Percentiles rank a stretch among this genome's conserved stretches.
These are phyloP conservation scores for Juncus inflexus DNA, from an alignment of 176 grass and related monocot genomes.

Conservation along the genomic window DNA sequence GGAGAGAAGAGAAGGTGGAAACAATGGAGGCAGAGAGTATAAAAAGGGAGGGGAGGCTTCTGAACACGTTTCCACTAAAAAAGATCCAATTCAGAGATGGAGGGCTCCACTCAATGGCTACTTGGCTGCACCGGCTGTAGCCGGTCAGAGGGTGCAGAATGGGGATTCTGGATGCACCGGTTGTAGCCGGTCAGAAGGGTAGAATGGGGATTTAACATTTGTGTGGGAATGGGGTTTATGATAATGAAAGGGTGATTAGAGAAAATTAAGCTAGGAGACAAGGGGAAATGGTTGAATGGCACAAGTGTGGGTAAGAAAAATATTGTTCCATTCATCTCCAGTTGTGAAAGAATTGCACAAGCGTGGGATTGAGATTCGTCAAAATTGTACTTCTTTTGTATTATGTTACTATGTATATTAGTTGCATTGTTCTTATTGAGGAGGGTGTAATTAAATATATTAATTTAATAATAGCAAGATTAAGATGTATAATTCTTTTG, in stretches of 20 bases:
- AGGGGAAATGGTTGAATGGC: slow-evolving; percentile 13
- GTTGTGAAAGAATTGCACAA: background rate
- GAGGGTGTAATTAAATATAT: too few relatives aligned
- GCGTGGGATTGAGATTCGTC: background rate
- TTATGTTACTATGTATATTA: background rate
- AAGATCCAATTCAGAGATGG: slow-evolving; percentile 32
- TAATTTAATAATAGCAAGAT: too few relatives aligned
- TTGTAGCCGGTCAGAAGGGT: slow-evolving; percentile 8
- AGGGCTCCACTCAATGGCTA: background rate
- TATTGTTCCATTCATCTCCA: background rate
- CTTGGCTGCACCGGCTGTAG: background rate
- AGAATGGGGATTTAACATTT: background rate
- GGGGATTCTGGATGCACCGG: background rate
- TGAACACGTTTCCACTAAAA: slow-evolving; percentile 38
- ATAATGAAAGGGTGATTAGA: slow-evolving; percentile 1
- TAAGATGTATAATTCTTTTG: too few relatives aligned
- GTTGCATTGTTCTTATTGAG: too few relatives aligned
- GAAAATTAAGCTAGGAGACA: slow-evolving; percentile 8
- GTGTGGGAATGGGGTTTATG: slow-evolving; percentile 4
- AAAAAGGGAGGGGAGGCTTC: slow-evolving; percentile 26
- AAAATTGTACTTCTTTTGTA: background rate
- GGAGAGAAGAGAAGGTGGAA: slow-evolving; percentile 6
- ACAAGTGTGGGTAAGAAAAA: slow-evolving; percentile 16
- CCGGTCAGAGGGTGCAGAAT: slow-evolving; percentile 19
- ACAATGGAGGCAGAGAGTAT: slow-evolving; percentile 30